phyloP scores from a whole-genome alignment of 768 basidiomycete genomes.

The Amanita molliuscula region DNA sequence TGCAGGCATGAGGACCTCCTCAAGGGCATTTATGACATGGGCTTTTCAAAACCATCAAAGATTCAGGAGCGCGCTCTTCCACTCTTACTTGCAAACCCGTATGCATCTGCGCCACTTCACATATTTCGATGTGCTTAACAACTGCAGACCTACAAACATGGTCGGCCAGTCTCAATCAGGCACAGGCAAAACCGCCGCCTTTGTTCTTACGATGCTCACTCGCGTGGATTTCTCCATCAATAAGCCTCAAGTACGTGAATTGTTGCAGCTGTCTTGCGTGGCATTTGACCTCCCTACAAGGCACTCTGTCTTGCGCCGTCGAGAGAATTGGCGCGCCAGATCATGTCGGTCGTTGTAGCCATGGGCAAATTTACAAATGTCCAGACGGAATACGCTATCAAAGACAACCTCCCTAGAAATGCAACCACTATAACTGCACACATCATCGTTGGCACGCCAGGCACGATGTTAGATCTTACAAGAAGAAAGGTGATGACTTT shows the following conservation, averaged over 20 bases:
- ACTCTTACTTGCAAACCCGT: constrained; percentile 86
- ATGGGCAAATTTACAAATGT: constrained; percentile 95
- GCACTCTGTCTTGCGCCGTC: constrained; percentile 97
- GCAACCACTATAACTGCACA: constrained; percentile 73
- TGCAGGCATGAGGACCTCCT: constrained; percentile 74
- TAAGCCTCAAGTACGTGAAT: constrained; percentile 62
- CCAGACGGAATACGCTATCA: constrained; percentile 93
- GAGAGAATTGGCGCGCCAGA: constrained; percentile 93
- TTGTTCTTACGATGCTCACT: constrained; percentile 94
- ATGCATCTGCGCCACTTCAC: constrained; percentile 16
- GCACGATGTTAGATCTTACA: constrained; percentile 87
- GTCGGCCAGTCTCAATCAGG: constrained; percentile 99
- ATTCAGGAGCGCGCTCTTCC: constrained; percentile 97
- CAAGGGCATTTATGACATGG: constrained; percentile 91
- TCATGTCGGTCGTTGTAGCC: constrained; percentile 85
- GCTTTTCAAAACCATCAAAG: constrained; percentile 96
- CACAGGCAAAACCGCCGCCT: constrained; percentile 98
- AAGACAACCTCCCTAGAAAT: constrained; percentile 64
- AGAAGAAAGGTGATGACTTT: constrained; percentile 35
- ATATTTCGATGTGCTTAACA: background rate
- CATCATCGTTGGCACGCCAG: constrained; percentile 92
- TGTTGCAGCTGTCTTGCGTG: background rate
- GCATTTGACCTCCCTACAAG: constrained; percentile 25
- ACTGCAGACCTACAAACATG: constrained; percentile 89
- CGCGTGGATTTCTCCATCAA: constrained; percentile 78